Conservation (phyloP, 352 stramenopile species). For the Halophytophthora batemanensis region DNA sequence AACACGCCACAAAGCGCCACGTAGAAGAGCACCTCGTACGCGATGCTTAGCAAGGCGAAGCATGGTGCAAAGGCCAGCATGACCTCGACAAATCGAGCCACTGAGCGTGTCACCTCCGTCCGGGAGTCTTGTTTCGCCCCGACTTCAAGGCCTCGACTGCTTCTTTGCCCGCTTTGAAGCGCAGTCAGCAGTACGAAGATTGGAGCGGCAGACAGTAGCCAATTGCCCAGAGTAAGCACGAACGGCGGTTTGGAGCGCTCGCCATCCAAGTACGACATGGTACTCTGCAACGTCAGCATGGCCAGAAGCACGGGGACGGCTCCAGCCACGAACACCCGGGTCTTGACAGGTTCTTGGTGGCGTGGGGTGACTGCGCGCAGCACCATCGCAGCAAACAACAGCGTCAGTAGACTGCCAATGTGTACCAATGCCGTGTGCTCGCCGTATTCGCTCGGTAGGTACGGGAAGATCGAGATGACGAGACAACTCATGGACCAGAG, state of each 20-base stretch:
- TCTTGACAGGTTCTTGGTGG: slow-evolving; percentile 4
- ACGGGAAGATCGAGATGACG: slow-evolving; percentile 68
- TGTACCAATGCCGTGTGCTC: slow-evolving; percentile 63
- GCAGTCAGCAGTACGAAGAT: slow-evolving; percentile 33
- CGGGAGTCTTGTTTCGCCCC: slow-evolving; percentile 3
- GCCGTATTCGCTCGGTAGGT: slow-evolving; percentile 68
- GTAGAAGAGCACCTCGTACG: slow-evolving; percentile 85
- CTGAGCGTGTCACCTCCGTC: slow-evolving; percentile 4
- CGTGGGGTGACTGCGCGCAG: background rate
- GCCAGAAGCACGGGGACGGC: slow-evolving; percentile 28
- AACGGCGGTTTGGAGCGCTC: slow-evolving; percentile 51
- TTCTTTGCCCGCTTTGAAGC: slow-evolving; percentile 7
- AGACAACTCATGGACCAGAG: slow-evolving; percentile 55
- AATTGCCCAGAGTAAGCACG: slow-evolving; percentile 52
- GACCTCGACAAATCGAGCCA: slow-evolving; percentile 48
- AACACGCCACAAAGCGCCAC: slow-evolving; percentile 52
- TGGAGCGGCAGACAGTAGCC: slow-evolving; percentile 40
- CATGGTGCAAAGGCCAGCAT: slow-evolving; percentile 56
- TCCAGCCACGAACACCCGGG: slow-evolving; percentile 8
- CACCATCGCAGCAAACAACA: slow-evolving; percentile 13
- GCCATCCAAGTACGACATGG: slow-evolving; percentile 53
- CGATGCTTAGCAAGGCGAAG: slow-evolving; percentile 78
- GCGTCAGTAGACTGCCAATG: slow-evolving; percentile 33
- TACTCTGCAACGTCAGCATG: slow-evolving; percentile 40
- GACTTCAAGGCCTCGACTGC: slow-evolving; percentile 8